phyloP scores from a whole-genome alignment of 805 yeast genomes.

The Myxozyma nipponensis region DNA sequence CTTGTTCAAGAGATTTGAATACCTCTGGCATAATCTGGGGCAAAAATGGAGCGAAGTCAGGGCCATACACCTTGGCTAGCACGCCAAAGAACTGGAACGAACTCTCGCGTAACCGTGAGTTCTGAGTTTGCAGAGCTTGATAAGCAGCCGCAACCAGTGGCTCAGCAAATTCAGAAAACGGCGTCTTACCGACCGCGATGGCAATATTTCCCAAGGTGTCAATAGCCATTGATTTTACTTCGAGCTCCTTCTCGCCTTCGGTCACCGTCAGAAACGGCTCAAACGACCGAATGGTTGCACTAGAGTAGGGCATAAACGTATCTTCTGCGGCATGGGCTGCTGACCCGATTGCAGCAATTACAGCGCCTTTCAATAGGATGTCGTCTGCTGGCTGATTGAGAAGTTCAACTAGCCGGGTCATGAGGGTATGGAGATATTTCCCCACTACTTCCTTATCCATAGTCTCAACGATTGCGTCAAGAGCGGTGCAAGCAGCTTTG shows the following conservation, averaged over 20 bases:
- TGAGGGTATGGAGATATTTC: slow-evolving; percentile 78
- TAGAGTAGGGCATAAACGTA: slow-evolving; percentile 80
- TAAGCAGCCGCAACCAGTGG: slow-evolving; percentile 88
- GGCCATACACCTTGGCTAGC: slow-evolving; percentile 92
- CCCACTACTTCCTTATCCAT: slow-evolving; percentile 83
- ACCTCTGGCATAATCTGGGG: slow-evolving; percentile 79
- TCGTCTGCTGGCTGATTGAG: slow-evolving; percentile 63
- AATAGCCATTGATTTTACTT: slow-evolving; percentile 84
- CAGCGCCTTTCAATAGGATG: slow-evolving; percentile 50
- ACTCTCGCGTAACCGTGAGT: slow-evolving; percentile 85
- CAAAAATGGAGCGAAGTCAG: slow-evolving; percentile 82
- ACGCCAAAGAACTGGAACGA: slow-evolving; percentile 90
- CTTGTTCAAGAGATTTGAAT: slow-evolving; percentile 76
- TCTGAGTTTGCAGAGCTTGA: slow-evolving; percentile 67
- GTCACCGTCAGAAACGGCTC: slow-evolving; percentile 75
- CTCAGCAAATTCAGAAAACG: slow-evolving; percentile 79
- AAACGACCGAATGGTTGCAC: slow-evolving; percentile 70
- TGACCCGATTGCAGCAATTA: slow-evolving; percentile 92
- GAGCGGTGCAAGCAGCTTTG: slow-evolving; percentile 84
- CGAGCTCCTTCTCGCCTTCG: slow-evolving; percentile 82
- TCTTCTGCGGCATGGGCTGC: slow-evolving; percentile 94
- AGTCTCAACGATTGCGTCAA: slow-evolving; percentile 88
- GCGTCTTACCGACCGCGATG: slow-evolving; percentile 89
- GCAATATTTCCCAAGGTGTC: slow-evolving; percentile 95
- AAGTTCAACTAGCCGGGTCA: slow-evolving; percentile 84